phyloP scores from a whole-genome alignment of 2,329 filamentous ascomycete genomes.

The Polychaeton citri region DNA sequence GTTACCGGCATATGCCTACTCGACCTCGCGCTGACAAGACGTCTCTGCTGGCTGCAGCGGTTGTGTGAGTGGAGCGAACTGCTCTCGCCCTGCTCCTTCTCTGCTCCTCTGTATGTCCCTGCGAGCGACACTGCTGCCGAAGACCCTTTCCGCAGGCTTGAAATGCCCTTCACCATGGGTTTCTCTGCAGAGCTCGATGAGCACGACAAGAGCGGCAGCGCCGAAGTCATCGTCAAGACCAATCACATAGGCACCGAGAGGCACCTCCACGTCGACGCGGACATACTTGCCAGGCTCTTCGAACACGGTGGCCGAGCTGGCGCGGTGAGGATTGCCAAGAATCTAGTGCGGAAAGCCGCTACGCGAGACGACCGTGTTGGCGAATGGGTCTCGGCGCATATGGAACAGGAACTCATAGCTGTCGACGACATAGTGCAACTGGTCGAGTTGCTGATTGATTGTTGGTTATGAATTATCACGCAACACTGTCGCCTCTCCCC shows the following conservation, averaged over 20 bases:
- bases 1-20: conserved; percentile 52
- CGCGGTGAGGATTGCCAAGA: conserved; percentile 3
- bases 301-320: conserved; percentile 12
- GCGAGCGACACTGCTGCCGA: conserved; percentile 1
- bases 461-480: too few species aligned
- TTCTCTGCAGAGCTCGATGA: conserved; percentile 5
- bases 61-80: conserved; percentile 29
- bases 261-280: conserved; percentile 29
- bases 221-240: conserved; percentile 5
- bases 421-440: conserved; percentile 12
- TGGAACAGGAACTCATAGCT: conserved; percentile 14
- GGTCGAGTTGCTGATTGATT: conserved; percentile 8
- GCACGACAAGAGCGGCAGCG: conserved; percentile 16
- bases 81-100: conserved; percentile 13
- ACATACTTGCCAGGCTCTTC: conserved; percentile 24
- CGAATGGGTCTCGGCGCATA: conserved; percentile 17
- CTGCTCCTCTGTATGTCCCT: conserved; percentile 6
- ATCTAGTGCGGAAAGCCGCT: conserved; percentile 9
- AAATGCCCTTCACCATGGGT: conserved; percentile 13
- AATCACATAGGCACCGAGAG: conserved; percentile 1
- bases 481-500: too few species aligned
- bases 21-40: conserved; percentile 45
- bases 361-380: conserved; percentile 13
- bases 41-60: conserved; percentile 63
- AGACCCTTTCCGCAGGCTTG: conserved; percentile 4